Evolutionary conservation across 495 filamentous ascomycete genomes (phyloP).

Genomic region (Geoglossum glabrum): DNA sequence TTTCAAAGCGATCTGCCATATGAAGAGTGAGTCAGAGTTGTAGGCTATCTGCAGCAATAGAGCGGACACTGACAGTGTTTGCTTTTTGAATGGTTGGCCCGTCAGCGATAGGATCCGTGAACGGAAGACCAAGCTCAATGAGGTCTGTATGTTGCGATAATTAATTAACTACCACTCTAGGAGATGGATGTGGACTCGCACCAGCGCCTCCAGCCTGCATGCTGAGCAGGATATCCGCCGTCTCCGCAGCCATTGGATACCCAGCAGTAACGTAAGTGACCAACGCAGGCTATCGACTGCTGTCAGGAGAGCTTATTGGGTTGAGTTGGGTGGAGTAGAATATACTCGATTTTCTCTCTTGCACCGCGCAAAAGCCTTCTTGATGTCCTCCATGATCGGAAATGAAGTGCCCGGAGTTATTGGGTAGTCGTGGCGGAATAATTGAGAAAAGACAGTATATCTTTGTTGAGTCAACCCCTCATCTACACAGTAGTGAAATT

Average conservation of each 20-base stretch:
- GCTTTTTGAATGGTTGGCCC: slow-evolving; percentile 85
- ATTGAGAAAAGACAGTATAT: background rate
- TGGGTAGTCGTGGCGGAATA: background rate
- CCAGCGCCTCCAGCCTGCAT: slow-evolving; percentile 89
- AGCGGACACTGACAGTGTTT: slow-evolving; percentile 37
- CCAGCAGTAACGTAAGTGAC: slow-evolving; percentile 95
- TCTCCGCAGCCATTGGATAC: slow-evolving; percentile 66
- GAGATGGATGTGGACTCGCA: slow-evolving; percentile 20
- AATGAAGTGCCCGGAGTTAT: background rate
- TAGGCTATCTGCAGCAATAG: background rate
- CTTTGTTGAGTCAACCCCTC: background rate
- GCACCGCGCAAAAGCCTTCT: slow-evolving; percentile 71
- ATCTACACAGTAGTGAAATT: no score
- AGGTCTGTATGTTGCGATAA: slow-evolving; percentile 31
- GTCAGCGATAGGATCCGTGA: slow-evolving; percentile 95
- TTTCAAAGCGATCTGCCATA: slow-evolving; percentile 39
- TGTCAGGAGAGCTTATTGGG: slow-evolving; percentile 14
- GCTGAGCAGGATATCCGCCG: slow-evolving; percentile 62
- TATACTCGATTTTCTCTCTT: slow-evolving; percentile 50
- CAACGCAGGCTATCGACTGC: slow-evolving; percentile 42
- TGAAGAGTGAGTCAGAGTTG: background rate
- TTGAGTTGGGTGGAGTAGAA: slow-evolving; percentile 7
- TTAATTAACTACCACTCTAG: background rate
- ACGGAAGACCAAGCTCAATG: slow-evolving; percentile 76
- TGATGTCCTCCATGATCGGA: slow-evolving; percentile 50